A percentile compares a stretch with the other conserved stretches of the same genome.
phyloP scores from a whole-genome alignment of 2,329 filamentous ascomycete species.

The Calcarisporium arbuscula region DNA sequence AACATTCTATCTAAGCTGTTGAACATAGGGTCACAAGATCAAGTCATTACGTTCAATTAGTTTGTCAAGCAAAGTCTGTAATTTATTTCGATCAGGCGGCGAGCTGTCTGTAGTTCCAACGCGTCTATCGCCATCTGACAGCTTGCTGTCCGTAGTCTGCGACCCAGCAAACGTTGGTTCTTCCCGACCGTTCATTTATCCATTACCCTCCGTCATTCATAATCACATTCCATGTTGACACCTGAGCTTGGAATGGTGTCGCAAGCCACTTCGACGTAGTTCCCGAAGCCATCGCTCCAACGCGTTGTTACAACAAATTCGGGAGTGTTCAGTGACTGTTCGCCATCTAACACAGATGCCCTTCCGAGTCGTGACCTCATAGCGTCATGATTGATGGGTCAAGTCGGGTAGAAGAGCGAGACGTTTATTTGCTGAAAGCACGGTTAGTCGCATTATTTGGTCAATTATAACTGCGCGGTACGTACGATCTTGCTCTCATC shows the following conservation, averaged over 20 bases:
- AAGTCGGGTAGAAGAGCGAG: constrained; percentile 52
- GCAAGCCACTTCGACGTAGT: constrained; percentile 18
- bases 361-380: constrained; percentile 26
- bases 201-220: too few relatives aligned
- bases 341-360: constrained; percentile 18
- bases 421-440: constrained; percentile 57
- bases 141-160: constrained; percentile 18
- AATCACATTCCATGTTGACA: too few relatives aligned
- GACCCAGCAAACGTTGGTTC: constrained; percentile 21
- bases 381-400: constrained; percentile 37
- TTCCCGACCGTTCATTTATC: constrained; percentile 26
- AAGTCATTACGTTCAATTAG: too few relatives aligned
- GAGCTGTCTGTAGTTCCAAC: constrained; percentile 16
- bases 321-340: constrained; percentile 6
- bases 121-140: constrained; percentile 21
- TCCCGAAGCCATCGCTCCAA: constrained; percentile 20
- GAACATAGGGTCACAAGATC: constrained; percentile 5
- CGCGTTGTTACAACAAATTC: too few relatives aligned
- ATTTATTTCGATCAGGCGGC: constrained; percentile 19
- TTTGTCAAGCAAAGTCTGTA: constrained; percentile 16
- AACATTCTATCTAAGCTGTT: too few relatives aligned
- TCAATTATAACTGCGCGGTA: constrained; percentile 13
- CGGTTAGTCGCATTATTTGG: constrained; percentile 25
- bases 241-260: constrained; percentile 10
- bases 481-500: constrained; percentile 96